Conservation (phyloP, 805 yeast species). For the Wilhelminamyces savonicus region DNA sequence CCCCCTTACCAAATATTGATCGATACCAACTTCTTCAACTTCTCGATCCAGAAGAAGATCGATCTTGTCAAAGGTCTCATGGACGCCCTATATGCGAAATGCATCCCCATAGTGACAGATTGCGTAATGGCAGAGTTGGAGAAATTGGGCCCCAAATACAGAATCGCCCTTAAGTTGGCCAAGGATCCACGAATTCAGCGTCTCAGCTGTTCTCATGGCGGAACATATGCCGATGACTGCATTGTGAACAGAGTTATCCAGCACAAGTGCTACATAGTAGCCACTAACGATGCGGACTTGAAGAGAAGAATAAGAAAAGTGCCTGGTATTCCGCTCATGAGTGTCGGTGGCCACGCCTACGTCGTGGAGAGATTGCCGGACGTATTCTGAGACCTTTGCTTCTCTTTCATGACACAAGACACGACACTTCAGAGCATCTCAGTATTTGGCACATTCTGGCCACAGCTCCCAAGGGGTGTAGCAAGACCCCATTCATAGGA, state of each 20-base stretch:
- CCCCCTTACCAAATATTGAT: slow-evolving; percentile 97
- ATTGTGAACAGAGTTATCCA: slow-evolving; percentile 88
- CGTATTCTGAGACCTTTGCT: slow-evolving; percentile 47
- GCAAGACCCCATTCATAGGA: no score
- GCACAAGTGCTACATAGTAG: slow-evolving; percentile 95
- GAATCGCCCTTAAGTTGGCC: slow-evolving; percentile 89
- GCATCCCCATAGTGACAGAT: slow-evolving; percentile 93
- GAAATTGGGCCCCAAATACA: slow-evolving; percentile 87
- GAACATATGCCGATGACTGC: slow-evolving; percentile 98
- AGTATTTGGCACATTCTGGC: no score
- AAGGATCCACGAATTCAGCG: slow-evolving; percentile 89
- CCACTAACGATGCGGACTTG: slow-evolving; percentile 95
- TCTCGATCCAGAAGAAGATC: slow-evolving; percentile 91
- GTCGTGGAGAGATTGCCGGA: slow-evolving; percentile 94
- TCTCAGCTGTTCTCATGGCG: slow-evolving; percentile 84
- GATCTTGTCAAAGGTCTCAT: slow-evolving; percentile 95
- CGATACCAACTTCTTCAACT: slow-evolving; percentile 95
- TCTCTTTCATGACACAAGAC: no score
- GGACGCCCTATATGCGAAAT: slow-evolving; percentile 91
- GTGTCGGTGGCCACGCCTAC: slow-evolving; percentile 90
- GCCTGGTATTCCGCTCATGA: slow-evolving; percentile 95
- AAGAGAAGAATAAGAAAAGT: slow-evolving; percentile 91
- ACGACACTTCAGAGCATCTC: no score
- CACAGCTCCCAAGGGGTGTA: no score
- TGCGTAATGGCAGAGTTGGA: slow-evolving; percentile 98